Percentiles rank a stretch among this genome's conserved stretches.
Evolutionary conservation across 208 protist genomes (phyloP).

Genomic region (Leptomonas seymouri): DNA sequence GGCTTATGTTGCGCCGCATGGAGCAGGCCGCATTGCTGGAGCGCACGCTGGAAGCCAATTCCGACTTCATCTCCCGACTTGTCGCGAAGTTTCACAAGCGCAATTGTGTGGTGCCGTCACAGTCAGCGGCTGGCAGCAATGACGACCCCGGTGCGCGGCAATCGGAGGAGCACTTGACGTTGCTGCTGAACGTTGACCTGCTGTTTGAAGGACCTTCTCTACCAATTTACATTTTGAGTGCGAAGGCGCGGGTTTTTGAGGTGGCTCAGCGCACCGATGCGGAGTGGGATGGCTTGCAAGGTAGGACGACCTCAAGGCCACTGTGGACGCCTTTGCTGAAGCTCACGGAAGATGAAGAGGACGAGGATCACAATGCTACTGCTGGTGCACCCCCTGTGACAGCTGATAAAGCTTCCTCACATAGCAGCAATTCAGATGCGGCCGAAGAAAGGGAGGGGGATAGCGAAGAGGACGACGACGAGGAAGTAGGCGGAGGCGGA

Average conservation of each 20-base stretch:
- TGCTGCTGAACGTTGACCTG: slow-evolving; percentile 79
- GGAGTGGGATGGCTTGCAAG: background rate
- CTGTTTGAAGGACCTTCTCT: slow-evolving; percentile 68
- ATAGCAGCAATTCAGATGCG: background rate
- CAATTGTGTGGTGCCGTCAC: background rate
- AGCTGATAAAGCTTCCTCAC: background rate
- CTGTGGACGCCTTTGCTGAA: slow-evolving; percentile 44
- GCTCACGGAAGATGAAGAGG: background rate
- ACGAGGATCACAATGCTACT: background rate
- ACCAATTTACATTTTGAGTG: slow-evolving; percentile 78
- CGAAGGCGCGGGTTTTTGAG: slow-evolving; percentile 64
- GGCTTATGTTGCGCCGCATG: slow-evolving; percentile 45
- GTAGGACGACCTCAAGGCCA: slow-evolving; percentile 3
- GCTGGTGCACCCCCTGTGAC: background rate
- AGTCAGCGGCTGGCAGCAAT: background rate
- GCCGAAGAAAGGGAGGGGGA: slow-evolving; percentile 11
- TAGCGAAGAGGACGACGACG: slow-evolving; percentile 21
- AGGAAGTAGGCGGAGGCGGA: slow-evolving; percentile 28
- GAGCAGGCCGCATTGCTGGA: slow-evolving; percentile 56
- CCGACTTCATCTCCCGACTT: slow-evolving; percentile 42
- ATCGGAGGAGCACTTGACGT: slow-evolving; percentile 14
- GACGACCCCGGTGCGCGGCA: background rate
- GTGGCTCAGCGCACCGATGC: slow-evolving; percentile 10
- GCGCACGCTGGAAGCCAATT: slow-evolving; percentile 30
- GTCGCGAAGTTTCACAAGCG: slow-evolving; percentile 19